A percentile compares a stretch with the other conserved stretches of the same genome.
Conservation (phyloP, 768 basidiomycete genomes). For the Lactarius sanguifluus region DNA sequence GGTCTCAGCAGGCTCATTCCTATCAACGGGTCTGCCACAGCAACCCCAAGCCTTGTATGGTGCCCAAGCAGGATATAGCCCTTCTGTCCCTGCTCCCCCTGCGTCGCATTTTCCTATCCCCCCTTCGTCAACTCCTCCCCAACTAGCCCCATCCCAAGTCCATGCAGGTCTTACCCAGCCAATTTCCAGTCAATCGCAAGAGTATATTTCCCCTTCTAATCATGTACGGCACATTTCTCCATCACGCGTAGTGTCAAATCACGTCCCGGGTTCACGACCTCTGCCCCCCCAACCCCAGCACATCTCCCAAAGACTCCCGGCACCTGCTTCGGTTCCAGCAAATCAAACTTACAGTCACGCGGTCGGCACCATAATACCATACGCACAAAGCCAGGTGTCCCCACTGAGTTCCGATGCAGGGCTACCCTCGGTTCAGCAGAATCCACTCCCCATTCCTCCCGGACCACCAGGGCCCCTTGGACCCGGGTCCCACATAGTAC, state of each 20-base stretch:
- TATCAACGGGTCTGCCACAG: constrained; percentile 12
- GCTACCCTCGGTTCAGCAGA: constrained; percentile 15
- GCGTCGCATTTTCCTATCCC: constrained; percentile 31
- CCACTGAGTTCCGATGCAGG: constrained; percentile 4
- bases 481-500: constrained; percentile 23
- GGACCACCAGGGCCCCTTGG: constrained; percentile 30
- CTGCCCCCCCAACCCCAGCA: constrained; percentile 28
- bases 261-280: constrained; percentile 29
- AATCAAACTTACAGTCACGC: constrained; percentile 21
- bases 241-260: constrained; percentile 20
- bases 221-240: constrained; percentile 12
- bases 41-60: constrained; percentile 14
- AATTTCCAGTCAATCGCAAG: constrained; percentile 3
- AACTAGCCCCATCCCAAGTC: constrained; percentile 34
- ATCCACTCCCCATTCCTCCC: constrained; percentile 29
- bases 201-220: constrained; percentile 20
- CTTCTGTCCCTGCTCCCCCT: constrained; percentile 30
- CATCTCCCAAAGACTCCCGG: constrained; percentile 11
- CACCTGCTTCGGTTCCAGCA: constrained; percentile 10
- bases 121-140: constrained; percentile 38
- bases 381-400: constrained; percentile 10
- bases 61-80: constrained; percentile 23
- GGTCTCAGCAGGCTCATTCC: constrained; percentile 14
- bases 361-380: constrained; percentile 4
- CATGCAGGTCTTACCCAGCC: constrained; percentile 12